These are phyloP conservation scores for Aegilops umbellulata DNA, from an alignment of 176 grass and related monocot species.

Conservation along the genomic window DNA sequence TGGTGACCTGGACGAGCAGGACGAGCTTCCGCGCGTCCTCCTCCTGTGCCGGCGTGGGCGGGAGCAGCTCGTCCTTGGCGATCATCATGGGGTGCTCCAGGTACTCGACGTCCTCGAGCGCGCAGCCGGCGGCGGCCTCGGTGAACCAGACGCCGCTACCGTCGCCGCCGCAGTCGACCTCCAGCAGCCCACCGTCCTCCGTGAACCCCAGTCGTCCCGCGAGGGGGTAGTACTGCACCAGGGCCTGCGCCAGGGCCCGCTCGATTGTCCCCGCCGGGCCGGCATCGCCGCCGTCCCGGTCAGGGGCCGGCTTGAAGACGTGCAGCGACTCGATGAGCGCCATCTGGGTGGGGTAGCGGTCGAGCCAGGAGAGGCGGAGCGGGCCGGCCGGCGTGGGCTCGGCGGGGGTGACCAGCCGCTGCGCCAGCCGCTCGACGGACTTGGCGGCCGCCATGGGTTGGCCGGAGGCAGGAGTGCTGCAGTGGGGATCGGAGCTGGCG, in stretches of 20 bases:
- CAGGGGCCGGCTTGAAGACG: slow-evolving; percentile 47
- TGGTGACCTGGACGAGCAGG: slow-evolving; percentile 60
- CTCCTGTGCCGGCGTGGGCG: slow-evolving; percentile 26
- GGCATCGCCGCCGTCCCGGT: background rate
- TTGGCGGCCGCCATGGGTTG: background rate
- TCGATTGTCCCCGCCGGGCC: slow-evolving; percentile 30
- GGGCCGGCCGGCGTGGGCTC: background rate
- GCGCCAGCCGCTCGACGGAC: background rate
- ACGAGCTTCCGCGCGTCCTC: slow-evolving; percentile 31
- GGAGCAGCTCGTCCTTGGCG: slow-evolving; percentile 55
- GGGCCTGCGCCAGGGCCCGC: slow-evolving; percentile 27
- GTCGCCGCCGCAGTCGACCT: slow-evolving; percentile 41
- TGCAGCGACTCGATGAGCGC: slow-evolving; percentile 67
- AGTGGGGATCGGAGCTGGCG: background rate
- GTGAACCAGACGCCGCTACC: slow-evolving; percentile 64
- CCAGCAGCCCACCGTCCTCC: slow-evolving; percentile 33
- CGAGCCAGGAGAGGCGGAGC: slow-evolving; percentile 41
- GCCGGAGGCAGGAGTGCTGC: too few species aligned
- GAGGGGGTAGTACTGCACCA: slow-evolving; percentile 52
- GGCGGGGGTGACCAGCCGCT: background rate
- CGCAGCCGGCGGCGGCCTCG: slow-evolving; percentile 8
- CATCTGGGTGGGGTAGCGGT: slow-evolving; percentile 65
- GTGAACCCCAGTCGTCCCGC: slow-evolving; percentile 44
- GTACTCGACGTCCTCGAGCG: slow-evolving; percentile 56
- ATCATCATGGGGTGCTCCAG: slow-evolving; percentile 71